phyloP scores from a whole-genome alignment of 2,329 filamentous ascomycete genomes.

The Lasiodiplodia sp. region DNA sequence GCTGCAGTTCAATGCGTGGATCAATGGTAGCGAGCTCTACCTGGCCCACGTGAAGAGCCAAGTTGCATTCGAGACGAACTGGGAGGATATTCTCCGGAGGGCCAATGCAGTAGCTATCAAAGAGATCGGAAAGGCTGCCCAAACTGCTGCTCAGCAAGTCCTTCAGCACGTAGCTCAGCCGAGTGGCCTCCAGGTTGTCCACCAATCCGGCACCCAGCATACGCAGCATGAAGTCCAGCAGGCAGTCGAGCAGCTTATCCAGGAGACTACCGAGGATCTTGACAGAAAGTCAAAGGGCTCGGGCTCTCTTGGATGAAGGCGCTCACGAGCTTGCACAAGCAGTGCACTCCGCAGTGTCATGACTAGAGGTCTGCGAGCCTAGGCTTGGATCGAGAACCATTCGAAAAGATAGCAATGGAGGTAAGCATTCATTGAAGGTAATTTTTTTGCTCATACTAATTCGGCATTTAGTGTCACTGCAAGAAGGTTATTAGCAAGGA shows the following conservation, averaged over 20 bases:
- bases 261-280: not conserved
- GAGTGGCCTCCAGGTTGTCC: not conserved
- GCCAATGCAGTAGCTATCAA: not conserved
- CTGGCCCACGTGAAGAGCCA: not conserved
- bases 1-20: conserved; percentile 5
- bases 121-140: not conserved
- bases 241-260: not conserved
- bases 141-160: not conserved
- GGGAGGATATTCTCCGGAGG: not conserved
- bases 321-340: too few relatives aligned
- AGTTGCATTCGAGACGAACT: not conserved
- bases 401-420: not conserved
- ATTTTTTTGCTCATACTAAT: not conserved
- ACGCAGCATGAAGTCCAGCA: not conserved
- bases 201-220: not conserved
- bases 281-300: not conserved
- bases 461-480: not conserved
- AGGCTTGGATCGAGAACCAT: not conserved
- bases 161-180: not conserved
- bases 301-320: not conserved
- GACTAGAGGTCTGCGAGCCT: not conserved
- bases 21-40: conserved; percentile 9
- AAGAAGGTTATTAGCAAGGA: not conserved
- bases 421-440: not conserved
- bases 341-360: too few relatives aligned